Evolutionary conservation across 768 basidiomycete genomes (phyloP).

Genomic region (Clitopilus passeckerianus): DNA sequence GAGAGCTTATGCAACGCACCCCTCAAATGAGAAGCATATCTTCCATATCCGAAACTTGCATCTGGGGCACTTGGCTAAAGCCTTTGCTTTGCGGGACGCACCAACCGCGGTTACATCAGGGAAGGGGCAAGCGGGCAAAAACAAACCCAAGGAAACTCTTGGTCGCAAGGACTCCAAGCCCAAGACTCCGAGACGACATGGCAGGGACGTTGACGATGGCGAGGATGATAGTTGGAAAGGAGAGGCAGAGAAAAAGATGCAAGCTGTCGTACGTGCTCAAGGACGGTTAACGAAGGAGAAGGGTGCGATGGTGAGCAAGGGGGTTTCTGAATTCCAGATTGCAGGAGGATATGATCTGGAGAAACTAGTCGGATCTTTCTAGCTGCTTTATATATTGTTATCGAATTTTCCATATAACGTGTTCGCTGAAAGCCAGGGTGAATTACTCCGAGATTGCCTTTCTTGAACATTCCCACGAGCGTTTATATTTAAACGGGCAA

Average conservation of each 20-base stretch:
- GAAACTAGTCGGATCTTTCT: conserved; percentile 39
- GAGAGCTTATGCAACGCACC: conserved; percentile 96
- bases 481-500: conserved; percentile 6
- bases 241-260: conserved; percentile 81
- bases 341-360: conserved; percentile 59
- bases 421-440: neutral
- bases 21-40: conserved; percentile 90
- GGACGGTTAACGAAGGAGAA: conserved; percentile 78
- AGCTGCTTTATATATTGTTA: neutral
- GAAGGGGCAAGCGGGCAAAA: conserved; percentile 12
- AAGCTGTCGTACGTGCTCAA: conserved; percentile 75
- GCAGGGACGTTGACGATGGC: conserved; percentile 8
- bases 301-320: conserved; percentile 67
- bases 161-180: conserved; percentile 5
- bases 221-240: conserved; percentile 32
- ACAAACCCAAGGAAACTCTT: conserved; percentile 14
- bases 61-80: conserved; percentile 90
- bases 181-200: neutral
- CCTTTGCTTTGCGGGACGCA: conserved; percentile 86
- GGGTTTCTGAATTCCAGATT: conserved; percentile 76
- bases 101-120: conserved; percentile 46
- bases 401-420: too few relatives aligned
- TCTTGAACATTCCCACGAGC: conserved; percentile 1
- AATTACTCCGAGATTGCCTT: neutral
- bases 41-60: conserved; percentile 96